phyloP scores from a whole-genome alignment of 441 rosid species.

The Populus trichocarpa region DNA sequence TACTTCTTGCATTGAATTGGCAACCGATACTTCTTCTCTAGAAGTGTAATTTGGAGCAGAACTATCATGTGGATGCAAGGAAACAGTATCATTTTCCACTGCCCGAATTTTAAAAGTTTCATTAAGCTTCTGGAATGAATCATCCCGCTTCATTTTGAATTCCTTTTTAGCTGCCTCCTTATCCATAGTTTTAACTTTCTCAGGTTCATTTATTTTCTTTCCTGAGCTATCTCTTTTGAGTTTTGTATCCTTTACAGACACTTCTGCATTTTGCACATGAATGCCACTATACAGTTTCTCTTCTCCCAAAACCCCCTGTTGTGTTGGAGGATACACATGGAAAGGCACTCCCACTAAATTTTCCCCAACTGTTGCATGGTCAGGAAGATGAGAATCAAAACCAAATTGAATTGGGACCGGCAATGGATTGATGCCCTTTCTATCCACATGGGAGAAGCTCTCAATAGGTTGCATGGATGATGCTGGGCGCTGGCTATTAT shows the following conservation, averaged over 20 bases:
- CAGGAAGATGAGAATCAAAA: slow-evolving; percentile 43
- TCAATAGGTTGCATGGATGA: slow-evolving; percentile 36
- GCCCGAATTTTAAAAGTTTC: slow-evolving; percentile 33
- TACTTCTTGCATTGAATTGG: slow-evolving; percentile 27
- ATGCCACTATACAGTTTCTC: slow-evolving; percentile 35
- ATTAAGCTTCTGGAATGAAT: slow-evolving; percentile 49
- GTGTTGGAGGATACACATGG: slow-evolving; percentile 34
- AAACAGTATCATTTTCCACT: slow-evolving; percentile 33
- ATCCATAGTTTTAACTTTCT: slow-evolving; percentile 37
- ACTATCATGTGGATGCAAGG: slow-evolving; percentile 36
- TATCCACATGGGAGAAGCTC: slow-evolving; percentile 39
- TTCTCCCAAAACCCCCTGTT: slow-evolving; percentile 42
- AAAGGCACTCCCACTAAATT: slow-evolving; percentile 27
- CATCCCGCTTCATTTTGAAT: slow-evolving; percentile 53
- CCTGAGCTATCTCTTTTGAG: slow-evolving; percentile 52
- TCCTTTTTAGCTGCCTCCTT: slow-evolving; percentile 49
- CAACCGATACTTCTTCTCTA: slow-evolving; percentile 43
- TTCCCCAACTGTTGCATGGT: slow-evolving; percentile 39
- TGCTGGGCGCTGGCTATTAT: slow-evolving; percentile 40
- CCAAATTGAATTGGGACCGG: slow-evolving; percentile 42
- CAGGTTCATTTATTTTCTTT: slow-evolving; percentile 51
- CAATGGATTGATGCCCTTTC: slow-evolving; percentile 36
- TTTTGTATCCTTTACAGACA: slow-evolving; percentile 38
- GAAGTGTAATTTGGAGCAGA: slow-evolving; percentile 30
- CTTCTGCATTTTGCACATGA: slow-evolving; percentile 46